Evolutionary conservation across 495 filamentous ascomycete species (phyloP).

Genomic region (Bacidia gigantensis): DNA sequence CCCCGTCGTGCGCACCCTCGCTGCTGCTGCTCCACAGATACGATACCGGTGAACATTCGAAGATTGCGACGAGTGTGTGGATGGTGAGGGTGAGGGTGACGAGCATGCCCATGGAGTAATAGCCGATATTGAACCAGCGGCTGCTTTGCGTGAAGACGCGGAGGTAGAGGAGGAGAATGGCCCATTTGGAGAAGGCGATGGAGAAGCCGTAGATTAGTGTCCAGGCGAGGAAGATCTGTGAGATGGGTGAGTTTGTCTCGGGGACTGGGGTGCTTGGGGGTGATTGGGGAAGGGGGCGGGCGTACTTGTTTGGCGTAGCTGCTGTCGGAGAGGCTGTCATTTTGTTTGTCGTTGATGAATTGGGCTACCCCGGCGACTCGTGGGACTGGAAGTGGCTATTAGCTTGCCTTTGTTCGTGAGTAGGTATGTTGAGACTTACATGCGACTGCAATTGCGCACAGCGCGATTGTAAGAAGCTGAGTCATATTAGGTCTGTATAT

Average conservation of each 20-base stretch:
- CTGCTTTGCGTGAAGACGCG: constrained; percentile 23
- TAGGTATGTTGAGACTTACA: constrained; percentile 4
- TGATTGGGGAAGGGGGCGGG: neutral
- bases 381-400: constrained; percentile 3
- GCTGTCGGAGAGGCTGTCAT: neutral
- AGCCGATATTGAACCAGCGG: constrained; percentile 20
- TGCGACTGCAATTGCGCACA: constrained; percentile 15
- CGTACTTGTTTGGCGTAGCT: neutral
- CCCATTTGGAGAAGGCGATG: constrained; percentile 25
- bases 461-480: constrained; percentile 8
- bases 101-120: constrained; percentile 11
- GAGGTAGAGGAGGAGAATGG: constrained; percentile 29
- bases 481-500: neutral
- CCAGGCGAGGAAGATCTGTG: constrained; percentile 12
- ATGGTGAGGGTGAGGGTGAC: constrained; percentile 14
- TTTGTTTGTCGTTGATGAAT: neutral
- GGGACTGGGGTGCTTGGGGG: neutral
- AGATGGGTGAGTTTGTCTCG: neutral
- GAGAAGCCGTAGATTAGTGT: constrained; percentile 23
- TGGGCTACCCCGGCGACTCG: constrained; percentile 2
- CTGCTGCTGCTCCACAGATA: constrained; percentile 14
- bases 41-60: constrained; percentile 17
- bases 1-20: no score
- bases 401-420: neutral
- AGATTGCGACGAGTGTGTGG: constrained; percentile 14